Base-by-base conservation (phyloP, 2,329 filamentous ascomycete species). In the Venturia effusa region DNA sequence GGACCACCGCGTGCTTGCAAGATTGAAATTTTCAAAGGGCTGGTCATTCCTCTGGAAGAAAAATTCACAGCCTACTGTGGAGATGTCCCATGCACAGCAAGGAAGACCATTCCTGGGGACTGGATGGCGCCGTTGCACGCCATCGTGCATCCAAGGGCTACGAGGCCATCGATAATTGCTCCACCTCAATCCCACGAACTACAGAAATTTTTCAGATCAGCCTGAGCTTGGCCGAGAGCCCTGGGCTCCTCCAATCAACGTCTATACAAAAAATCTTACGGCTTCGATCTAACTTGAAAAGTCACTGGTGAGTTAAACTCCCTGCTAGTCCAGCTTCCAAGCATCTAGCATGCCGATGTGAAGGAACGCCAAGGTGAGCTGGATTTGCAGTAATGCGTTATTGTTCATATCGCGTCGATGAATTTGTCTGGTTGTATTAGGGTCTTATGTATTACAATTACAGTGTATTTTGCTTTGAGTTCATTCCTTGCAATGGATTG, bases 111-210 rank as follows among this genome's bases (percentile, higher is more conserved):
- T 51, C 45, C 22, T 48, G 43, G 45, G 45, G 45, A 51, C 45
- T 51, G 45, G n/a, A 51, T 51, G 45, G 45, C 45, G 45, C 45
- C 22, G 45, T 51, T 51, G 45, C 45, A 51, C 45, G 45, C 45
- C 24, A 51, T 51, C 10, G 6, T 37, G 17, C 41, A 45, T 45
- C 43, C 24, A 11, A 13, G 13, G 8, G 22, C 45, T 27, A 13
- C 45, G 41, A 43, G 39, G 41, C 41, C 41, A 43, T 43, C 41
- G 22, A 45, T 7, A 15, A 39, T 39, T 51, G 45, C 45, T 51
- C 45, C 45, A 51, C 45, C 45, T 51, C 45, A 22, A 27, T 51
- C 45, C 45, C 45, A 24, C 45, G 22, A 51, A 51, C 45, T 51
- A 51, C 17, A 51, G 22, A 17, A 51, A 27, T 30, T 51, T 48